Conservation (phyloP, 1,139 yeast genomes). For the Yamadazyma diospyri region DNA sequence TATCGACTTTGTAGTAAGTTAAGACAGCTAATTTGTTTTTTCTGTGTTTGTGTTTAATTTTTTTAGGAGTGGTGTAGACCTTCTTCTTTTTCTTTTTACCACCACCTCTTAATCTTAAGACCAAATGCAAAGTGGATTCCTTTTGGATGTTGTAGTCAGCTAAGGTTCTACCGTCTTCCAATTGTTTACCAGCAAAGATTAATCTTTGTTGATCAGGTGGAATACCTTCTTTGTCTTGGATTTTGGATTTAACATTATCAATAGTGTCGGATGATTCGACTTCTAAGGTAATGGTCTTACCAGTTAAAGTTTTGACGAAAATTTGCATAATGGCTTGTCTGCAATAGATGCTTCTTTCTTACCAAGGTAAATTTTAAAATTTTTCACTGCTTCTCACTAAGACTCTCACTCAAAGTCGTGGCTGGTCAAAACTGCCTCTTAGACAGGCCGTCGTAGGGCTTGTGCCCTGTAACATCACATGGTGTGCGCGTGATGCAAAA, state of each 20-base stretch:
- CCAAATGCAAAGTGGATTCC: slow-evolving; percentile 98
- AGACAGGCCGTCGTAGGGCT: background rate
- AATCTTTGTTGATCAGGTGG: slow-evolving; percentile 99
- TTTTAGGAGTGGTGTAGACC: slow-evolving; percentile 99
- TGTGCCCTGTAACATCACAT: background rate
- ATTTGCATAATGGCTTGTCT: slow-evolving; percentile 82
- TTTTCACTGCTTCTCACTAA: slow-evolving; percentile 11
- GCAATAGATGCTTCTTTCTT: slow-evolving; percentile 51
- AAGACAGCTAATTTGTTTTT: slow-evolving; percentile 98
- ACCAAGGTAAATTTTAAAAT: slow-evolving; percentile 21
- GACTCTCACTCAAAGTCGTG: background rate
- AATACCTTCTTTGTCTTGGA: slow-evolving; percentile 98
- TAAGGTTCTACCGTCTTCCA: slow-evolving; percentile 98
- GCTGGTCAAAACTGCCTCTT: background rate
- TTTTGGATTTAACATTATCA: slow-evolving; percentile 98
- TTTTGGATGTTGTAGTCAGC: slow-evolving; percentile 99
- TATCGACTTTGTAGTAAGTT: slow-evolving; percentile 98
- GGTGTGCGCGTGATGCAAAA: background rate
- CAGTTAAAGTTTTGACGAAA: slow-evolving; percentile 98
- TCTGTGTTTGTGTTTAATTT: slow-evolving; percentile 99
- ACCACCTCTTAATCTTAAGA: slow-evolving; percentile 99
- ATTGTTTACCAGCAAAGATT: slow-evolving; percentile 99
- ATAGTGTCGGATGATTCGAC: slow-evolving; percentile 99
- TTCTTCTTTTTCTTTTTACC: slow-evolving; percentile 99
- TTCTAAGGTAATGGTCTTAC: slow-evolving; percentile 98